A percentile compares a stretch with the other conserved stretches of the same genome.
Conservation (phyloP, 768 basidiomycete species). For the Crepidotus variabilis region DNA sequence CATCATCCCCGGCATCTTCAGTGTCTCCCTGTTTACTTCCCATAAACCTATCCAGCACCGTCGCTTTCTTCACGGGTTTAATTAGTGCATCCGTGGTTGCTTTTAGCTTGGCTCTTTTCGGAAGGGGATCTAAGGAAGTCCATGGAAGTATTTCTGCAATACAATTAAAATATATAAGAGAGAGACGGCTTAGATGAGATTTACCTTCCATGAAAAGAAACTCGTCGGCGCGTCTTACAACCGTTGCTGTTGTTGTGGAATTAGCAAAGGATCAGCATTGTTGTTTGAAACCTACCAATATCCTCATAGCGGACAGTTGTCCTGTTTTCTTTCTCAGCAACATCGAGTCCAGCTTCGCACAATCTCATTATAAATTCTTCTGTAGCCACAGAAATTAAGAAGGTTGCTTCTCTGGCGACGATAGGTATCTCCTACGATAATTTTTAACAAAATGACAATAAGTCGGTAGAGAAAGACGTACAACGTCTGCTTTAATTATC, state of each 20-base stretch:
- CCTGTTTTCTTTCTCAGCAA: conserved; percentile 69
- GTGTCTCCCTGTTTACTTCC: conserved; percentile 15
- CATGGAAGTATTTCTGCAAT: conserved; percentile 56
- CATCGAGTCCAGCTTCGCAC: conserved; percentile 63
- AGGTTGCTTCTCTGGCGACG: conserved; percentile 72
- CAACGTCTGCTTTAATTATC: conserved; percentile 87
- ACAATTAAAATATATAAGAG: not conserved
- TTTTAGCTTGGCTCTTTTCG: conserved; percentile 36
- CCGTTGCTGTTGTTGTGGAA: conserved; percentile 39
- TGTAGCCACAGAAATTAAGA: conserved; percentile 78
- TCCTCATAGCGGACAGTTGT: conserved; percentile 77
- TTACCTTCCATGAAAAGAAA: conserved; percentile 77
- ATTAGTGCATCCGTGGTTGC: conserved; percentile 4
- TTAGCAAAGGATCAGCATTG: not conserved
- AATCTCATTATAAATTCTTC: conserved; percentile 85
- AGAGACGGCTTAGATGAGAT: conserved; percentile 2
- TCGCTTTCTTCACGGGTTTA: not conserved
- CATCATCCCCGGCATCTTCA: conserved; percentile 23
- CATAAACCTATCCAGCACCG: conserved; percentile 43
- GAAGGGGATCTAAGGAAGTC: conserved; percentile 38
- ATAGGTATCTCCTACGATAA: conserved; percentile 64
- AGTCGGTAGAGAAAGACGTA: conserved; percentile 16
- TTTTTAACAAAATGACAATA: not conserved
- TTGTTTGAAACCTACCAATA: conserved; percentile 49
- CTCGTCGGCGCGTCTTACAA: conserved; percentile 66